A percentile compares a stretch with the other conserved stretches of the same genome.
These are phyloP conservation scores for Helicostylum pulchrum DNA, from an alignment of 192 early-diverging fungal species.

Conservation along the genomic window DNA sequence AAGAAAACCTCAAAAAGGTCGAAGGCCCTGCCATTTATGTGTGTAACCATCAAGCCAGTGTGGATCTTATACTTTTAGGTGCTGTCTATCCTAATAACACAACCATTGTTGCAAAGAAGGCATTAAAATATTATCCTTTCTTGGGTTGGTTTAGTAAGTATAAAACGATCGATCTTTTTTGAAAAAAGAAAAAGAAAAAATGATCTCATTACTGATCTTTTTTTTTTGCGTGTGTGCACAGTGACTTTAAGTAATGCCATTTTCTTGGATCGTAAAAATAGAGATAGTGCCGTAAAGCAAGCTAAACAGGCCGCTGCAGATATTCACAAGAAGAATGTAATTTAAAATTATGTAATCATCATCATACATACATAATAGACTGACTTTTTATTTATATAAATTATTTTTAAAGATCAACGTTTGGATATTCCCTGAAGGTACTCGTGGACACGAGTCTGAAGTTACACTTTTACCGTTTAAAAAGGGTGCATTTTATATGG, in stretches of 20 bases:
- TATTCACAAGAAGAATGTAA: conserved; percentile 70
- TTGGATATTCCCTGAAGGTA: conserved; percentile 91
- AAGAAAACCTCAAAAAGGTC: conserved; percentile 49
- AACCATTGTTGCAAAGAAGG: conserved; percentile 70
- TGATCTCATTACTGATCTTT: conserved; percentile 8
- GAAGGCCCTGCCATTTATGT: conserved; percentile 62
- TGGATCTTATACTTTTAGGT: conserved; percentile 72
- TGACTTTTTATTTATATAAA: too few relatives aligned
- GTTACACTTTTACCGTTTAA: conserved; percentile 85
- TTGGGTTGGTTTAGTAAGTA: conserved; percentile 77
- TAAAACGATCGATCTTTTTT: too few relatives aligned
- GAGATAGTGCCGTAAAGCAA: conserved; percentile 67
- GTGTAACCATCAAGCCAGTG: conserved; percentile 83
- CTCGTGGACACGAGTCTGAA: conserved; percentile 65
- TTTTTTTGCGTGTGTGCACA: conserved; percentile 23
- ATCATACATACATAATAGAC: background rate
- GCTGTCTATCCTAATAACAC: conserved; percentile 62
- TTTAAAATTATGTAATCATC: background rate
- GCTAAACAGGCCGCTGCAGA: conserved; percentile 69
- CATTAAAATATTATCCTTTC: conserved; percentile 64
- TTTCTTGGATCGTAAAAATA: conserved; percentile 85
- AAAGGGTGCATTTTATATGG: conserved; percentile 94
- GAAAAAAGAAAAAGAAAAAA: too few relatives aligned
- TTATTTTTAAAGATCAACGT: conserved; percentile 50
- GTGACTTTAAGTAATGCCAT: conserved; percentile 75